Percentiles rank a stretch among this genome's conserved stretches.
Evolutionary conservation across 148 eudicot species (phyloP).

Genomic region (Fallopia convolvulus): DNA sequence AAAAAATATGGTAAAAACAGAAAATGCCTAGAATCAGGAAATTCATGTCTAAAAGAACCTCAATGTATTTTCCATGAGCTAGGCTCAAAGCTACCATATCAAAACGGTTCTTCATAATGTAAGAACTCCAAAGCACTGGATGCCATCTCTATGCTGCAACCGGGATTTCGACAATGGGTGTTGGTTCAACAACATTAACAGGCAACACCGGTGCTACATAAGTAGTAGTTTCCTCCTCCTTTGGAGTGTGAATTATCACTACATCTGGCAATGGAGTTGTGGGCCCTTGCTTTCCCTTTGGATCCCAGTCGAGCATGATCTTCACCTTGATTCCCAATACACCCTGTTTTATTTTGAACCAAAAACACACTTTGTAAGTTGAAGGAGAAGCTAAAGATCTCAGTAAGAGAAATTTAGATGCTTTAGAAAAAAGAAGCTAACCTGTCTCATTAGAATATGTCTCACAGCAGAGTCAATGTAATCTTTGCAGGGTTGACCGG

Average conservation of each 20-base stretch:
- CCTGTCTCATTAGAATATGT: conserved; percentile 80
- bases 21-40: background rate
- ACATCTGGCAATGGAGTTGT: conserved; percentile 8
- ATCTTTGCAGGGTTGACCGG: conserved; percentile 81
- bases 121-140: background rate
- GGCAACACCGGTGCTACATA: background rate
- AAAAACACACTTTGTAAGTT: background rate
- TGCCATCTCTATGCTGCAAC: background rate
- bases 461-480: conserved; percentile 81
- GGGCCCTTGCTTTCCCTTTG: background rate
- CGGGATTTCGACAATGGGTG: background rate
- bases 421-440: conserved; percentile 1
- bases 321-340: conserved; percentile 3
- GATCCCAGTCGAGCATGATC: conserved; percentile 11
- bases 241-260: conserved; percentile 2
- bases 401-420: too few relatives aligned
- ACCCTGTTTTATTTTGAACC: background rate
- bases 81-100: background rate
- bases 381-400: background rate
- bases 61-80: background rate
- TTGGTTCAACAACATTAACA: background rate
- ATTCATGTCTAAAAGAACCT: background rate
- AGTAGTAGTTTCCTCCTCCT: background rate
- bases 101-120: background rate
- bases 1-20: background rate